Evolutionary conservation across 768 basidiomycete genomes (phyloP).

Genomic region (Podaxis rugospora): DNA sequence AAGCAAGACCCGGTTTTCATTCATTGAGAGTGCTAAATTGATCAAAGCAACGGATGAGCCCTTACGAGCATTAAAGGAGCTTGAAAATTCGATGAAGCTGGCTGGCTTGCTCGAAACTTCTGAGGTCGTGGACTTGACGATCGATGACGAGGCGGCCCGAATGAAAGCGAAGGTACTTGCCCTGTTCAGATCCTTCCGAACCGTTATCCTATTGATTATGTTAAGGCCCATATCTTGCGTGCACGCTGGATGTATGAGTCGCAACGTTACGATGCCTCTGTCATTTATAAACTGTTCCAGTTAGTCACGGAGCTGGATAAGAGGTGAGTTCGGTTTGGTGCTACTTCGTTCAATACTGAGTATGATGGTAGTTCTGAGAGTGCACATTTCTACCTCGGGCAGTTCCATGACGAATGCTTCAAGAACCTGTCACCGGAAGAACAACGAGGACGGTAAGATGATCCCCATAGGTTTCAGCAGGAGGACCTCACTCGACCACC

Average conservation of each 20-base stretch:
- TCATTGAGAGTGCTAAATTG: slow-evolving; percentile 89
- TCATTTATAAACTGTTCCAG: slow-evolving; percentile 57
- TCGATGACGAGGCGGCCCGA: slow-evolving; percentile 45
- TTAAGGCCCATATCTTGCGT: slow-evolving; percentile 70
- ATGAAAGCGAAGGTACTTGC: slow-evolving; percentile 69
- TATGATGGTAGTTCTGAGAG: slow-evolving; percentile 66
- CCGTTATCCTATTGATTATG: slow-evolving; percentile 1
- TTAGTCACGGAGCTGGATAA: slow-evolving; percentile 45
- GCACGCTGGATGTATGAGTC: slow-evolving; percentile 94
- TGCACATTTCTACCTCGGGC: slow-evolving; percentile 80
- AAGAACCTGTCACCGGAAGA: slow-evolving; percentile 52
- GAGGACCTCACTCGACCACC: not conserved
- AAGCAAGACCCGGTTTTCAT: slow-evolving; percentile 65
- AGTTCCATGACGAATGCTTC: slow-evolving; percentile 80
- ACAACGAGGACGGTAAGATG: slow-evolving; percentile 18
- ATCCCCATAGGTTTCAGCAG: not conserved
- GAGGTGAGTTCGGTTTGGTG: slow-evolving; percentile 34
- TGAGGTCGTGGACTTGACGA: slow-evolving; percentile 54
- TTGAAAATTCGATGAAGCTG: slow-evolving; percentile 68
- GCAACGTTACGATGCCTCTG: slow-evolving; percentile 66
- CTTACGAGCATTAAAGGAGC: slow-evolving; percentile 79
- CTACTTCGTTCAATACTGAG: not conserved
- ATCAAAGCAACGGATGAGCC: slow-evolving; percentile 75
- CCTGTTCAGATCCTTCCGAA: not conserved
- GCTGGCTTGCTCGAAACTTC: slow-evolving; percentile 41